Evolutionary conservation across 1,284 basidiomycete genomes (phyloP).

Genomic region (Ustilago cynodontis): DNA sequence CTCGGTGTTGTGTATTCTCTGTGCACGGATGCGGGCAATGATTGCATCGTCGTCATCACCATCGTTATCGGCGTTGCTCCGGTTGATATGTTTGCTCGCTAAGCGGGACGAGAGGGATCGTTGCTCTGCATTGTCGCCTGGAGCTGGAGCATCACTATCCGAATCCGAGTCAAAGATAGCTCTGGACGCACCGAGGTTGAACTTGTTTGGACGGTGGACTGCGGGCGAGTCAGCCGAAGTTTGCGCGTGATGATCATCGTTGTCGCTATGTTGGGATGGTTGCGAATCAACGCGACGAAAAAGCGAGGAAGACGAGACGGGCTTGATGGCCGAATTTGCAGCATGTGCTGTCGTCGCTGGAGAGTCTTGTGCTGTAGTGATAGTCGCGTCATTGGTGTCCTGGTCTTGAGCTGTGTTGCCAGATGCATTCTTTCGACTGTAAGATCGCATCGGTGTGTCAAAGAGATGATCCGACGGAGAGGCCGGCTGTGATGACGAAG

Average conservation of each 20-base stretch:
- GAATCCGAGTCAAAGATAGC: conserved; percentile 51
- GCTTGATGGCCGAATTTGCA: conserved; percentile 35
- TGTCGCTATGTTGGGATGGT: conserved; percentile 25
- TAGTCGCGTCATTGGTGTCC: conserved; percentile 20
- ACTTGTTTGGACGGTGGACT: conserved; percentile 24
- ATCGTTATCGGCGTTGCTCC: neutral
- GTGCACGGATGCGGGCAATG: conserved; percentile 39
- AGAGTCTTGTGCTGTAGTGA: conserved; percentile 29
- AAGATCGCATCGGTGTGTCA: conserved; percentile 42
- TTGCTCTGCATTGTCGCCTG: neutral
- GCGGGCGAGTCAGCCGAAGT: conserved; percentile 22
- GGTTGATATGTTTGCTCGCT: neutral
- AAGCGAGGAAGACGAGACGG: conserved; percentile 15
- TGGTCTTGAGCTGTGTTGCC: conserved; percentile 1
- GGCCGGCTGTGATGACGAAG: conserved; percentile 37
- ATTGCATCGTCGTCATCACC: conserved; percentile 27
- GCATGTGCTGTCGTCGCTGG: conserved; percentile 33
- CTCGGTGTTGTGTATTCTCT: conserved; percentile 17
- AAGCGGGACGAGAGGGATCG: neutral
- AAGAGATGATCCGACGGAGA: conserved; percentile 36
- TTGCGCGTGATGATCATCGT: conserved; percentile 5
- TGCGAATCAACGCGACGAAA: conserved; percentile 39
- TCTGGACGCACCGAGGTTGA: conserved; percentile 33
- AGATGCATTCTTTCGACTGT: conserved; percentile 15
- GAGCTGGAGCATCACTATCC: conserved; percentile 16